Base-by-base conservation (phyloP, 2,329 filamentous ascomycete species). In the Fusarium sp. region DNA sequence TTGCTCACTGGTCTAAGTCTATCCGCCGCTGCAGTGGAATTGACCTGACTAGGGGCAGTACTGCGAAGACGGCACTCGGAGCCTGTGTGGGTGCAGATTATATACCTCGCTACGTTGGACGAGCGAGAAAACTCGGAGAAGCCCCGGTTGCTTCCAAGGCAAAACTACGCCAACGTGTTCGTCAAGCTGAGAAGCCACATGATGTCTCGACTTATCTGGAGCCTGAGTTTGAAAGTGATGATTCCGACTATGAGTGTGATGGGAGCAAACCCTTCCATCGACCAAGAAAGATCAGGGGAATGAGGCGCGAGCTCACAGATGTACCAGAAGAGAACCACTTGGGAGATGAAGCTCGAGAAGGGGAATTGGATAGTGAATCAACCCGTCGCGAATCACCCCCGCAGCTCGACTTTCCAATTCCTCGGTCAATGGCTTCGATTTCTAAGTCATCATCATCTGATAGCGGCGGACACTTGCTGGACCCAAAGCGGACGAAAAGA, bases 61-160 rank as follows among this genome's bases (percentile, higher is more conserved):
- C 47, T 7, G 67, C 67, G 7, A 15, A 50, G 11, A 25, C 40
- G 27, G 61, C 62, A 23, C 37, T 47, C 10, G 6, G 7, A 21
- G 37, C 15, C 18, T n/a, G 14, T n/a, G 2, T 13, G 6, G 9
- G 14, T 20, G 13, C 13, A 15, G 21, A 23, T 18, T 61, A 65
- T 45, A 21, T 57, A 17, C 35, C 58, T 23, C 67, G 72, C 15
- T 64, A 60, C 23, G 39, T 63, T 11, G 71, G 69, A 20, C 63
- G 75, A 46, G 71, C 67, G 36, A 72, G 75, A 17, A 66, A 55
- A 18, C 53, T 76, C 4, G 74, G 74, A 29, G 72, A 75, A 49
- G 35, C 48, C 8, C 52, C 67, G 8, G 27, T 69, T 45, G 55
- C 68, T n/a, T 54, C 51, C 31, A 53, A 25, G 17, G 41, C 18